Evolutionary conservation across 495 filamentous ascomycete genomes (phyloP), one percentile per base, ranked within the genome.

Genomic region (Cercophora newfieldiana): DNA sequence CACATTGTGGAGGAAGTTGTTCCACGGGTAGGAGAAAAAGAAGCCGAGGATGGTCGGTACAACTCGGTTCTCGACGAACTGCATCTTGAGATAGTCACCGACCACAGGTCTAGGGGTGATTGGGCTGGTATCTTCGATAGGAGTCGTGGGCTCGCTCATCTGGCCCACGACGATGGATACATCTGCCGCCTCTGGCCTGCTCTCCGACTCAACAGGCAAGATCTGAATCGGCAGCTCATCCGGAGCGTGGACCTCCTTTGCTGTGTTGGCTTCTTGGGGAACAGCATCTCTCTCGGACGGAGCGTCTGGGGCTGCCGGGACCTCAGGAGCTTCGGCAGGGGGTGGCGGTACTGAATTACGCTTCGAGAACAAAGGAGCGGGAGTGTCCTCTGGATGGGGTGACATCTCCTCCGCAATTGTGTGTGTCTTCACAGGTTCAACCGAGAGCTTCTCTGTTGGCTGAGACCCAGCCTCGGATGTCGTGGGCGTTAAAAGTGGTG

Each of bases 11-110:
- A 99, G 86, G 73, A 99, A 99, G 76, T 99, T 99, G 74, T 99
- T 99, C 95, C 95, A 99, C 3, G 95, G 96, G 76, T 98, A 98
- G 61, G 88, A 89, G 83, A 98, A 99, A 81, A 99, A 99, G 81
- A 99, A 98, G 63, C 96, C 91, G 71, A 99, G 75, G 60, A 99
- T 98, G 3, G 95, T 97, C 18, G 96, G 96, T 53, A 99, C 95
- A 63, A 99, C 94, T 60, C 87, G 84, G 72, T 98, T 87, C 76
- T 97, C 89, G 18, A 98, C 94, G 75, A 99, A 97, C 81, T 92
- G 92, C 78, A 97, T 94, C 77, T 99, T 99, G 62, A 99, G 83
- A 70, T 89, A 92, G 74, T 99, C 95, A 18, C 95, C 95, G n/a
- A 99, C 95, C 25, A 99, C 94, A 8, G 93, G 92, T n/a, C 84